Evolutionary conservation across 75 land plant genomes (phyloP), one percentile per base, ranked within the genome.

Genomic region (Selaginella tamariscina): DNA sequence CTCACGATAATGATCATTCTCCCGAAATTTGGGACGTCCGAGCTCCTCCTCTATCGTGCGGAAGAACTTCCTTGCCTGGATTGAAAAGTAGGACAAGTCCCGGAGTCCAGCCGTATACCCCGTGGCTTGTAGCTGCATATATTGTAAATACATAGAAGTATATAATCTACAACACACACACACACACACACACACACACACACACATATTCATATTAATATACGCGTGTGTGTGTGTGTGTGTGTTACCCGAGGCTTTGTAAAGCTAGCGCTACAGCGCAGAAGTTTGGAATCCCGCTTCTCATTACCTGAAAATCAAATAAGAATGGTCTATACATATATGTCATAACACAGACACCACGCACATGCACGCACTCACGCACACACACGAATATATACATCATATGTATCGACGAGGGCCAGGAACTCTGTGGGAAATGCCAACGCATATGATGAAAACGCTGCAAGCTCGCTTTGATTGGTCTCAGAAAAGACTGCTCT

Each of bases 391-490:
- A 5, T 23, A 59, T 23, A 8, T 59, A 59, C 62, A 59, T 59
- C 62, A 59, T 59, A 59, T 5, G 62, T 59, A 59, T 59, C 62
- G 2, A 59, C 62, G 26, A 59, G 62, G 62, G 62, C 62, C 21
- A 23, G n/a, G 21, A 59, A 59, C 26, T 59, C 62, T n/a, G 62
- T 59, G 23, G 62, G 62, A 26, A 59, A 59, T 59, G 62, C 62
- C 62, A 59, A 21, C 23, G 62, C 62, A 59, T 59, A 59, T 27
- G 62, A 59, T 59, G 62, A 21, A n/a, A 59, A 59, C 23, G 62
- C 62, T 59, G 62, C 62, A 59, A 59, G 62, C 26, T 59, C 62
- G 62, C 62, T 27, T 23, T 59, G 62, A 59, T 59, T 59, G 18
- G 62, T 59, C 23, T 59, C 62, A 5, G 62, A 59, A 59, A 59